Percentiles rank a stretch among this genome's conserved stretches.
Conservation (phyloP, 2,329 filamentous ascomycete species). For the Domatiomyces globalis region DNA sequence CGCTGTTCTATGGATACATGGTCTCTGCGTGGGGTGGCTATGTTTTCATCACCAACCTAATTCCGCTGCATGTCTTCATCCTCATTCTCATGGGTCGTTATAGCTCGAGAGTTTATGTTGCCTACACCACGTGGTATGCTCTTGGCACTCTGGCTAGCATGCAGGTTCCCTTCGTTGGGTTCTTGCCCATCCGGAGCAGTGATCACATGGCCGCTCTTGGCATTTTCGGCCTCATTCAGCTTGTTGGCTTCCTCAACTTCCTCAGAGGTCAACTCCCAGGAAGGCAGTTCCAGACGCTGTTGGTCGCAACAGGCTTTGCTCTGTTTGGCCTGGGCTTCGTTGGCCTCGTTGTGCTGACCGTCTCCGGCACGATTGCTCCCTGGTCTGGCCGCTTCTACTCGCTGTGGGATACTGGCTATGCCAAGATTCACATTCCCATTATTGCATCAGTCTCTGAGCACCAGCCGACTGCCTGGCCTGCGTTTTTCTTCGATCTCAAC, state of each 20-base stretch:
- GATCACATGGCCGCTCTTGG: conserved; percentile 96
- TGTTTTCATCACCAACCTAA: conserved; percentile 95
- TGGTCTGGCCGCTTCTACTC: conserved; percentile 99
- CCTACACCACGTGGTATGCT: conserved; percentile 96
- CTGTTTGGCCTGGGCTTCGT: conserved; percentile 60
- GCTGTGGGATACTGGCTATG: conserved; percentile 95
- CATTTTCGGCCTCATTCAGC: conserved; percentile 88
- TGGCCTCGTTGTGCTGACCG: conserved; percentile 68
- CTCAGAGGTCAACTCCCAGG: conserved; percentile 75
- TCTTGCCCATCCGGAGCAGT: conserved; percentile 88
- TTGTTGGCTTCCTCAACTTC: conserved; percentile 84
- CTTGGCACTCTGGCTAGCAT: conserved; percentile 92
- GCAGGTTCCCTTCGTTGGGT: conserved; percentile 98
- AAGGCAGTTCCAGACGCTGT: conserved; percentile 85
- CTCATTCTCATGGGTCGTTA: conserved; percentile 94
- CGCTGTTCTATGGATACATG: conserved; percentile 99
- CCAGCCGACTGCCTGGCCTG: conserved; percentile 96
- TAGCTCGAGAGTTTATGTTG: conserved; percentile 84
- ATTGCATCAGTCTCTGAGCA: conserved; percentile 99
- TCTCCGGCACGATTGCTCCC: conserved; percentile 82
- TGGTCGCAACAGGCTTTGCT: conserved; percentile 59
- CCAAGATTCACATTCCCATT: conserved; percentile 98
- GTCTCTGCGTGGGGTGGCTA: conserved; percentile 99
- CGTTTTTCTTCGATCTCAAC: conserved; percentile 98
- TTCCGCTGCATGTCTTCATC: conserved; percentile 86